These are phyloP conservation scores for Kodamaea neixiangensis DNA, from an alignment of 805 yeast species.

Conservation along the genomic window DNA sequence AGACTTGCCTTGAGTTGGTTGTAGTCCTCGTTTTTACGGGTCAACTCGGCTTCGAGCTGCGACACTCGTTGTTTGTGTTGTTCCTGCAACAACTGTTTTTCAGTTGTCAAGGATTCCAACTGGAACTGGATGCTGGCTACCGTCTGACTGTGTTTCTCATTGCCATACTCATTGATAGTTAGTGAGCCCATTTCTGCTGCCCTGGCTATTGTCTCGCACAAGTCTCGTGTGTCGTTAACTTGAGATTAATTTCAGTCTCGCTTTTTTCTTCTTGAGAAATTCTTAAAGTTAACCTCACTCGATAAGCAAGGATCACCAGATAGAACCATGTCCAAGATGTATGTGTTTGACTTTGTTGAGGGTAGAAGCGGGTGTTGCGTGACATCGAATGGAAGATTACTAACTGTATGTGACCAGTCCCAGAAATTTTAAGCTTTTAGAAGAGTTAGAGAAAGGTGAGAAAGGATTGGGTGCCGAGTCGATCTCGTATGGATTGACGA, in stretches of 20 bases:
- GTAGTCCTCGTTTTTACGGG: conserved; percentile 35
- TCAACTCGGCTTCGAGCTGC: conserved; percentile 28
- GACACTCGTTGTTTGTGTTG: conserved; percentile 25
- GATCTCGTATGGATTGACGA: conserved; percentile 91
- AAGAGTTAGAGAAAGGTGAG: conserved; percentile 97
- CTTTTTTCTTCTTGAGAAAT: neutral
- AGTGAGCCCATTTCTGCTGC: neutral
- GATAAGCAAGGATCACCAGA: neutral
- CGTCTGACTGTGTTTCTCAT: neutral
- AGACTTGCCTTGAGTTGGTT: conserved; percentile 36
- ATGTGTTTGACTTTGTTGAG: conserved; percentile 22
- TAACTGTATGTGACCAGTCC: conserved; percentile 51
- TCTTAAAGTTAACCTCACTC: neutral
- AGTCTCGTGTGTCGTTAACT: neutral
- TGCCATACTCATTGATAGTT: neutral
- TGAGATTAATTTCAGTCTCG: neutral
- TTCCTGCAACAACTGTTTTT: conserved; percentile 32
- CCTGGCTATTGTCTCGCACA: neutral
- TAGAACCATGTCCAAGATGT: conserved; percentile 48
- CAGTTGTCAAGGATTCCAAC: conserved; percentile 32
- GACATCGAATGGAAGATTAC: neutral
- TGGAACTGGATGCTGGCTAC: conserved; percentile 33
- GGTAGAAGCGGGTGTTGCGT: neutral
- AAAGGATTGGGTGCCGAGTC: conserved; percentile 97
- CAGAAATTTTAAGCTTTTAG: conserved; percentile 89